These are phyloP conservation scores for Moesziomyces antarcticus DNA, from an alignment of 1,284 basidiomycete genomes.

Conservation along the genomic window DNA sequence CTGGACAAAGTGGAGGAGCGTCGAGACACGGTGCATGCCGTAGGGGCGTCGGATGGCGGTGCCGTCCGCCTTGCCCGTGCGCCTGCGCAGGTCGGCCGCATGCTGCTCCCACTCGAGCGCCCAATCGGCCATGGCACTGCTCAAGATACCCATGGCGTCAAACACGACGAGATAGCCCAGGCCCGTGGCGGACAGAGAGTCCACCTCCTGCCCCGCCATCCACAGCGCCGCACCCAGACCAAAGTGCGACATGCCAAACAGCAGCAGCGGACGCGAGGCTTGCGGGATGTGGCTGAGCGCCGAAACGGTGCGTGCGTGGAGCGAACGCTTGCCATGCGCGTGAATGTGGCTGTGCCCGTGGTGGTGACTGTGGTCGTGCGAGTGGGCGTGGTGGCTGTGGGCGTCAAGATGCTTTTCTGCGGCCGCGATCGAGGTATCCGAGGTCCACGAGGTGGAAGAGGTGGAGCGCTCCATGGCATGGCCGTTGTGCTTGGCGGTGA, in stretches of 20 bases:
- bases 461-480: conserved; percentile 35
- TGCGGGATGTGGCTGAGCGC: conserved; percentile 66
- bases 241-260: conserved; percentile 70
- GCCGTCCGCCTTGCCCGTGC: conserved; percentile 29
- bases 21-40: conserved; percentile 79
- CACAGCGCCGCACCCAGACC: conserved; percentile 75
- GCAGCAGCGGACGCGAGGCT: conserved; percentile 67
- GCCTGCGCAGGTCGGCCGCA: conserved; percentile 24
- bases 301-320: conserved; percentile 30
- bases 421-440: conserved; percentile 19
- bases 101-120: conserved; percentile 42
- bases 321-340: conserved; percentile 13
- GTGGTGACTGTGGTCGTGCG: conserved; percentile 7
- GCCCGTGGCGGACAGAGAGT: conserved; percentile 86
- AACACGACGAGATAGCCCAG: conserved; percentile 96
- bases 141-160: conserved; percentile 73
- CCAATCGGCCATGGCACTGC: conserved; percentile 44
- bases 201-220: conserved; percentile 89
- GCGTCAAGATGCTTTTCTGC: conserved; percentile 11
- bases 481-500: conserved; percentile 17
- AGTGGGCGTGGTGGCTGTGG: conserved; percentile 8
- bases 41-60: conserved; percentile 35
- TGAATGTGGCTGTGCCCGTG: conserved; percentile 26
- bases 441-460: conserved; percentile 24
- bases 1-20: conserved; percentile 85